Percentiles rank a stretch among this genome's conserved stretches.
phyloP scores from a whole-genome alignment of 2,329 filamentous ascomycete species.

The Ophiostoma ips region DNA sequence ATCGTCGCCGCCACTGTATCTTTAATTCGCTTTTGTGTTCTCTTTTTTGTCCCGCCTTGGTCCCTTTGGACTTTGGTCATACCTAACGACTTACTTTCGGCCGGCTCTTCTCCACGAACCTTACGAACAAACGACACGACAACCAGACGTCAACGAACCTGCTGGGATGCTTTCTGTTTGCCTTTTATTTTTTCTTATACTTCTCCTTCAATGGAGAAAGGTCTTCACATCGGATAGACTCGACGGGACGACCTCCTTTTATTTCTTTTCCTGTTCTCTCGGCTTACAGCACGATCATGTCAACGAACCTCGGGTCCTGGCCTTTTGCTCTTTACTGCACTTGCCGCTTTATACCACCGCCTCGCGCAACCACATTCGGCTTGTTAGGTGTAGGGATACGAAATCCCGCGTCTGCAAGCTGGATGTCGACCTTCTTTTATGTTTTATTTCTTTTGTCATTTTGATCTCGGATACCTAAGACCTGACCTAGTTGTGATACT shows the following conservation, averaged over 20 bases:
- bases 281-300: not conserved
- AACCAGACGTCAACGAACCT: slow-evolving; percentile 9
- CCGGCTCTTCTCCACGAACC: slow-evolving; percentile 10
- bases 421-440: not conserved
- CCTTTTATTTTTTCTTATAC: slow-evolving; percentile 7
- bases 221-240: too few species aligned
- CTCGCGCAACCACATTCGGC: too few species aligned
- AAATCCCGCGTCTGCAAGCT: too few species aligned
- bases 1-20: not conserved
- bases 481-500: too few species aligned
- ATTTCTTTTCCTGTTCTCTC: slow-evolving; percentile 3
- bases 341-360: not conserved
- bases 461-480: not conserved
- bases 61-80: not conserved
- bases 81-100: slow-evolving; percentile 2
- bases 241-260: not conserved
- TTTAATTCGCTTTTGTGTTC: not conserved
- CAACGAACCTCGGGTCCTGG: not conserved
- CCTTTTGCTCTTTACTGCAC: not conserved
- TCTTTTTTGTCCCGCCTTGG: not conserved
- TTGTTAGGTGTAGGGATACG: too few species aligned
- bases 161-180: slow-evolving; percentile 9
- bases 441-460: not conserved
- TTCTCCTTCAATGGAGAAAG: too few species aligned
- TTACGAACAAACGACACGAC: slow-evolving; percentile 13